These are phyloP conservation scores for Xylaria castorea DNA, from an alignment of 495 filamentous ascomycete genomes.

Conservation along the genomic window DNA sequence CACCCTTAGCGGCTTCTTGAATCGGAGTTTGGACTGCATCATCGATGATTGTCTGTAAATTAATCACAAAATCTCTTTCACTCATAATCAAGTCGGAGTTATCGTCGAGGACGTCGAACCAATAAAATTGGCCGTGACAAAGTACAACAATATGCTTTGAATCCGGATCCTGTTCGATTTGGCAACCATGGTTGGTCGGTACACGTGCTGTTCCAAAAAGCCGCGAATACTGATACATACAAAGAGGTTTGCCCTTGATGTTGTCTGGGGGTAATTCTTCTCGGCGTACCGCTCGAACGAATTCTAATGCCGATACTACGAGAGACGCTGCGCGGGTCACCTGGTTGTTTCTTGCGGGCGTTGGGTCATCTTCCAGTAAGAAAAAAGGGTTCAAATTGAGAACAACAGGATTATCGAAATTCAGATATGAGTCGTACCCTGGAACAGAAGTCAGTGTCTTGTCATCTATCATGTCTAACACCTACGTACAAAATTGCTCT, in stretches of 20 bases:
- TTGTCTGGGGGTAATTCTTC: constrained; percentile 94
- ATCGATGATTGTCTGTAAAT: constrained; percentile 89
- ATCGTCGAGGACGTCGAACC: constrained; percentile 97
- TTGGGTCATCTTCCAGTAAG: constrained; percentile 95
- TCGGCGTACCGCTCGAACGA: constrained; percentile 89
- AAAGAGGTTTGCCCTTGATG: constrained; percentile 78
- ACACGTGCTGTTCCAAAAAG: constrained; percentile 95
- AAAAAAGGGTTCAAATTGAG: constrained; percentile 98
- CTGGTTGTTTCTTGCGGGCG: constrained; percentile 93
- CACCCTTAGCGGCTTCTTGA: constrained; percentile 91
- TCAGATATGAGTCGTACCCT: constrained; percentile 99
- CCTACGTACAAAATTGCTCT: constrained; percentile 92
- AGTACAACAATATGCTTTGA: constrained; percentile 93
- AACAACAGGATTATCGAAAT: constrained; percentile 97
- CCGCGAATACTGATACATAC: constrained; percentile 98
- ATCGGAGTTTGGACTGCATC: constrained; percentile 89
- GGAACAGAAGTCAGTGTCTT: constrained; percentile 19
- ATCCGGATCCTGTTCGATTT: constrained; percentile 89
- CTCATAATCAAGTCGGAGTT: constrained; percentile 97
- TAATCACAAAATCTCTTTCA: constrained; percentile 91
- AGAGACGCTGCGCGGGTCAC: constrained; percentile 93
- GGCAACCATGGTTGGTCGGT: constrained; percentile 92
- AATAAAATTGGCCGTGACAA: constrained; percentile 97
- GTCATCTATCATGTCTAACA: neutral
- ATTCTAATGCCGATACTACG: constrained; percentile 86